Percentiles rank a stretch among this genome's conserved stretches.
Conservation (phyloP, 202 grass and related monocot species). For the Schoenoplectus triqueter region DNA sequence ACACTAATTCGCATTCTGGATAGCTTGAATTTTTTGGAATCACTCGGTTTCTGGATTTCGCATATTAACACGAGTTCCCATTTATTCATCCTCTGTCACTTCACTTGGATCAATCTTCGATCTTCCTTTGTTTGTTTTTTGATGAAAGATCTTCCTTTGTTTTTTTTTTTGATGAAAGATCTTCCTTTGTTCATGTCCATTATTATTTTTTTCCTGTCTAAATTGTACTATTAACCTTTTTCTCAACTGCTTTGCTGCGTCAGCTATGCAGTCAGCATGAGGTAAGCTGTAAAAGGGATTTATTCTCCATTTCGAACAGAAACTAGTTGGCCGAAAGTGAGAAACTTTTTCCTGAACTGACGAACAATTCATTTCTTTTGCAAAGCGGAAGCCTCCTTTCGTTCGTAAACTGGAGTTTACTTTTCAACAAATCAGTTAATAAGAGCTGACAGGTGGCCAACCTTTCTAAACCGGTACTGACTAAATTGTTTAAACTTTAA, state of each 20-base stretch:
- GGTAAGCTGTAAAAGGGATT: not conserved
- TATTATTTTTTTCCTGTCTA: not conserved
- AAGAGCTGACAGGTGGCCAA: not conserved
- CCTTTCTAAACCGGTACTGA: not conserved
- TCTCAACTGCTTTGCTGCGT: not conserved
- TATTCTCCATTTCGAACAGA: slow-evolving; percentile 22
- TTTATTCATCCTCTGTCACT: not conserved
- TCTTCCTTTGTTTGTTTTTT: too few species aligned
- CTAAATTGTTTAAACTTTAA: too few species aligned
- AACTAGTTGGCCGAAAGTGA: not conserved
- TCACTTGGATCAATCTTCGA: not conserved
- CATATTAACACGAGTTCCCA: not conserved
- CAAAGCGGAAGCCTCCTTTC: not conserved
- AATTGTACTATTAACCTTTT: not conserved
- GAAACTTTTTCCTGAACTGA: not conserved
- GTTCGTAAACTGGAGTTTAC: not conserved
- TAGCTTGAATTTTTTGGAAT: not conserved
- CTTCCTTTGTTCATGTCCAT: not conserved
- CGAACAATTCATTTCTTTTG: not conserved
- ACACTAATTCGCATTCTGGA: not conserved
- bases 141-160: not conserved
- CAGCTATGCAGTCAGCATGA: slow-evolving; percentile 11
- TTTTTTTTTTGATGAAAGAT: too few species aligned
- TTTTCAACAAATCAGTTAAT: not conserved
- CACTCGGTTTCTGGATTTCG: not conserved